Conservation (phyloP, 305 asterid species). For the Solanum aculeatissimum region DNA sequence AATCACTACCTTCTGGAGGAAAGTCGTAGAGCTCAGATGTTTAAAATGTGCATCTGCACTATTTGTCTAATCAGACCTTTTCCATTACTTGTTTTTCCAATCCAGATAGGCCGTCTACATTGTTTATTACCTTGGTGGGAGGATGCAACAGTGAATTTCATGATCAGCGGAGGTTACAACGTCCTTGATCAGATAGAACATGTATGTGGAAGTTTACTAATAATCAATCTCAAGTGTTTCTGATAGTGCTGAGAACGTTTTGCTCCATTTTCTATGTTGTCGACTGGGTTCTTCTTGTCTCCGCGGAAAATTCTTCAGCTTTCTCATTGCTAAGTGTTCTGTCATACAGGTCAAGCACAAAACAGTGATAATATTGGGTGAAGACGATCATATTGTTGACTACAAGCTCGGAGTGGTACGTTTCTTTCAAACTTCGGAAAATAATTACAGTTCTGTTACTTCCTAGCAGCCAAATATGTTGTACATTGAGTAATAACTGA, state of each 20-base stretch:
- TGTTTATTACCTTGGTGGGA: conserved; percentile 94
- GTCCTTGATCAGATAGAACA: conserved; percentile 43
- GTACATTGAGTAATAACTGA: neutral
- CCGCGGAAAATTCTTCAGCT: neutral
- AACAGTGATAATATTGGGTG: conserved; percentile 56
- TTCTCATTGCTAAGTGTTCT: neutral
- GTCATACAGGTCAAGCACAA: conserved; percentile 48
- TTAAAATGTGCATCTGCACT: neutral
- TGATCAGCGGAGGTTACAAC: conserved; percentile 79
- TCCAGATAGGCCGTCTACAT: conserved; percentile 77
- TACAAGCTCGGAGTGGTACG: conserved; percentile 48
- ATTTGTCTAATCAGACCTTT: neutral
- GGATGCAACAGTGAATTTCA: conserved; percentile 60
- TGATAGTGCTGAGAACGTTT: neutral
- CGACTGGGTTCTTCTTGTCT: neutral
- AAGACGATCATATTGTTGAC: conserved; percentile 46
- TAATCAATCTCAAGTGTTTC: neutral
- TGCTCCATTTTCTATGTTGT: neutral
- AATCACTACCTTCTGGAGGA: too few species aligned
- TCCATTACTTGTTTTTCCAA: neutral
- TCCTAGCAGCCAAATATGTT: neutral
- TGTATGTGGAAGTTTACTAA: conserved; percentile 14
- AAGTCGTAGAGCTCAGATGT: neutral
- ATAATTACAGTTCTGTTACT: neutral
- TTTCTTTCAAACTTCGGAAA: neutral